A percentile compares a stretch with the other conserved stretches of the same genome.
Conservation (phyloP, 257 asterid species). For the Phtheirospermum japonicum region DNA sequence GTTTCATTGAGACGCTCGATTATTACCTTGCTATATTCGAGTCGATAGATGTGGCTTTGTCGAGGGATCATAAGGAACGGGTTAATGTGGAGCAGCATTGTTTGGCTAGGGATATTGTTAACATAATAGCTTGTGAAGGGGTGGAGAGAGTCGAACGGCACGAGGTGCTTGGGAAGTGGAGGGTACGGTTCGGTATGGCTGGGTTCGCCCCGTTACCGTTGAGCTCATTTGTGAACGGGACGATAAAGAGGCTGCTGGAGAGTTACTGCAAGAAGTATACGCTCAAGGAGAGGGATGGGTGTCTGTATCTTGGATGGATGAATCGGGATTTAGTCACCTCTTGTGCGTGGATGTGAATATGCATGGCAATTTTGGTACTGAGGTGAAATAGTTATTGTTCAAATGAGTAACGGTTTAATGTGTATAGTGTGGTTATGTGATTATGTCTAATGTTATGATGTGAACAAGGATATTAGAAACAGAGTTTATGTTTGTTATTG, state of each 20-base stretch:
- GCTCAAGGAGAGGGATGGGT: conserved; percentile 4
- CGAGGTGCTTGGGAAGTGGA: conserved; percentile 4
- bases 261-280: neutral
- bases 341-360: neutral
- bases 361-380: neutral
- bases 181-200: neutral
- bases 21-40: neutral
- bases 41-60: neutral
- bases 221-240: neutral
- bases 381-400: neutral
- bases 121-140: conserved; percentile 2
- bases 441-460: too few relatives aligned
- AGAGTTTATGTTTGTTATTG: too few relatives aligned
- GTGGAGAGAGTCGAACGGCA: conserved; percentile 5
- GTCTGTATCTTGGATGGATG: conserved; percentile 4
- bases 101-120: conserved; percentile 10
- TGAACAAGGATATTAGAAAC: too few relatives aligned
- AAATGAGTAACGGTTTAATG: neutral
- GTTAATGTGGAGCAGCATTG: neutral
- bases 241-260: neutral
- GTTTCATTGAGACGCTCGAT: conserved; percentile 5
- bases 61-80: neutral
- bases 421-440: too few relatives aligned
- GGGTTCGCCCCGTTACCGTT: neutral
- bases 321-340: conserved; percentile 1